Base-by-base conservation (phyloP, 2,329 filamentous ascomycete genomes). In the Fusarium marasasianum region DNA sequence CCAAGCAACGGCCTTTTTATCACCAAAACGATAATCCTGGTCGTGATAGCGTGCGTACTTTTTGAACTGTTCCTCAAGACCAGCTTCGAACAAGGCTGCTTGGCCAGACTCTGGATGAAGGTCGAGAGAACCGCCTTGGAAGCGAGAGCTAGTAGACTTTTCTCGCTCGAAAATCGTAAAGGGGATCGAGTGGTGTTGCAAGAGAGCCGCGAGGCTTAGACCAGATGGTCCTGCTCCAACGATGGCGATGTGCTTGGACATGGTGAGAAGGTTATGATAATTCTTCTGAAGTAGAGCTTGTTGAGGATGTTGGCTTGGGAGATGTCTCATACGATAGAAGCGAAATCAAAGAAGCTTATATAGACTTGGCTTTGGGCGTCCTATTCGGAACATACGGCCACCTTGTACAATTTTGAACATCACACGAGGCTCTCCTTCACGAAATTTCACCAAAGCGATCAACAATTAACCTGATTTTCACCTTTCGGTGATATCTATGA, bases 371-470 rank as follows among this genome's bases (percentile, higher is more conserved):
- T 9, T 45, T 45, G 0, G 8, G 24, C 2, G 17, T 26, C 4
- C 43, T 26, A 20, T 26, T 26, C 43, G 2, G 7, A 26, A 6
- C 17, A 20, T 20, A 13, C 11, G 11, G 24, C 17, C n/a, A 18
- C 1, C 17, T 3, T 45, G 0, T 20, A 4, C 43, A 45, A 5
- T 0, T 9, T 5, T 18, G 24, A 26, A 9, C 3, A 20, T 9
- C 43, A 13, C 17, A 45, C 8, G 24, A 45, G 2, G 3, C 17
- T 26, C 43, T 3, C 3, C 6, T 12, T 14, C 17, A 1, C 8
- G 0, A 9, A 13, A 4, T 8, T 0, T 26, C 24, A 45, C 43
- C 7, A 17, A 44, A 1, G 1, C 4, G 0, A 24, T 3, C 10
- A 24, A 12, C 5, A 3, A 18, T 12, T 18, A 4, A 18, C 0